Evolutionary conservation across 805 yeast species (phyloP).

Genomic region (Cyberlindnera euphorbiae): DNA sequence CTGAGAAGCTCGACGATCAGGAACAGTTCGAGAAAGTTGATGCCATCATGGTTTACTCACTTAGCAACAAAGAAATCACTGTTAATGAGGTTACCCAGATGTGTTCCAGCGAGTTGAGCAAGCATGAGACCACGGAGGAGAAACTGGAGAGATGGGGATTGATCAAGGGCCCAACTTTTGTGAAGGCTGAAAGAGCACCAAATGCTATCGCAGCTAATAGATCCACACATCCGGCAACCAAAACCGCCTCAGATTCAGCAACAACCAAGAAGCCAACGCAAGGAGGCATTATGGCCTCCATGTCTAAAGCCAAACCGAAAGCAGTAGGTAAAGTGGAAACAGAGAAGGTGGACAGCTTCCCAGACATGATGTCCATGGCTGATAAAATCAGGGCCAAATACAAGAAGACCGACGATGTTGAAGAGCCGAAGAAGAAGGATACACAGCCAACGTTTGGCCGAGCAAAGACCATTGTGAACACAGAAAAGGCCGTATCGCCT

Average conservation of each 20-base stretch:
- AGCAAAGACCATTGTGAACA: too few species aligned
- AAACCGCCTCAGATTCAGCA: neutral
- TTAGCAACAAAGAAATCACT: conserved; percentile 23
- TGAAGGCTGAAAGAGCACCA: conserved; percentile 1
- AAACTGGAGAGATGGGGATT: conserved; percentile 23
- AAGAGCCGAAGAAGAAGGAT: conserved; percentile 11
- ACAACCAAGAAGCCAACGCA: conserved; percentile 1
- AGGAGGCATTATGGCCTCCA: conserved; percentile 1
- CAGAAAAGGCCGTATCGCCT: neutral
- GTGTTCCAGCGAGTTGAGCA: conserved; percentile 9
- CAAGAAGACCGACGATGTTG: neutral
- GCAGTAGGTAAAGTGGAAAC: too few species aligned
- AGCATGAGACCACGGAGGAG: conserved; percentile 8
- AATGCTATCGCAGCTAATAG: neutral
- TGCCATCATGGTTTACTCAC: conserved; percentile 37
- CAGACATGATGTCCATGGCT: too few species aligned
- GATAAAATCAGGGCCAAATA: neutral
- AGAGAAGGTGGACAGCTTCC: too few species aligned
- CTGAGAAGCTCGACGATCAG: conserved; percentile 25
- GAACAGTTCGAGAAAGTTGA: conserved; percentile 28
- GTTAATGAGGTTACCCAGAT: conserved; percentile 16
- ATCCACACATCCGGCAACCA: neutral
- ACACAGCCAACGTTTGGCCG: too few species aligned
- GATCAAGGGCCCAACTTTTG: conserved; percentile 22
- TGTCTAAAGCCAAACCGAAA: conserved; percentile 5